Percentiles rank a stretch among this genome's conserved stretches.
Evolutionary conservation across 768 basidiomycete species (phyloP).

Genomic region (Strobilomyces dryophilus): DNA sequence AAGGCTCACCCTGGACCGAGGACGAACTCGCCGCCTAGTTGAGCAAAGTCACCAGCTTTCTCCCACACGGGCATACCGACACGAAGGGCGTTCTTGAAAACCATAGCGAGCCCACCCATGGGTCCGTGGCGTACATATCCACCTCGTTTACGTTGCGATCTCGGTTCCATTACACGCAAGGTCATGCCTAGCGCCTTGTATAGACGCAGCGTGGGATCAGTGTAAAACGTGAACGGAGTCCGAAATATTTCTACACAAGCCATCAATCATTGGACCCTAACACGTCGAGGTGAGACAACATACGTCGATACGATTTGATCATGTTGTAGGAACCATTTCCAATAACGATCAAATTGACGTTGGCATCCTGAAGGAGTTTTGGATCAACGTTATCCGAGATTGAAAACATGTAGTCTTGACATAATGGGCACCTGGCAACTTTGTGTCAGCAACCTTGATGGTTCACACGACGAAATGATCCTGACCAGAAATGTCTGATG

Average conservation of each 20-base stretch:
- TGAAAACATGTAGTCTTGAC: slow-evolving; percentile 84
- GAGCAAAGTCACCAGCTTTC: slow-evolving; percentile 68
- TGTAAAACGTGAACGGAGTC: slow-evolving; percentile 71
- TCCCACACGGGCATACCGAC: slow-evolving; percentile 81
- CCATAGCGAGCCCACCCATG: slow-evolving; percentile 68
- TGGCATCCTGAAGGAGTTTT: slow-evolving; percentile 43
- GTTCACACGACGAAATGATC: slow-evolving; percentile 4
- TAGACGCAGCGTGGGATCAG: slow-evolving; percentile 66
- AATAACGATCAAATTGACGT: slow-evolving; percentile 66
- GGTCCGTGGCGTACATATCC: slow-evolving; percentile 64
- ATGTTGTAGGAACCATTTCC: slow-evolving; percentile 75
- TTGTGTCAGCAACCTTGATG: not conserved
- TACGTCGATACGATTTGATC: slow-evolving; percentile 69
- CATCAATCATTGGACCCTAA: not conserved
- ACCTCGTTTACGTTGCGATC: slow-evolving; percentile 42
- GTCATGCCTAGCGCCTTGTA: slow-evolving; percentile 79
- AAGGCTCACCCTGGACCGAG: slow-evolving; percentile 56
- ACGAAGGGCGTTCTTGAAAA: slow-evolving; percentile 63
- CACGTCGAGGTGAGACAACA: slow-evolving; percentile 20
- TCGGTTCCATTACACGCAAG: slow-evolving; percentile 39
- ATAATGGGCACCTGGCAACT: slow-evolving; percentile 59
- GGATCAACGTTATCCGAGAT: slow-evolving; percentile 47
- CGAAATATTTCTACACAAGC: slow-evolving; percentile 57
- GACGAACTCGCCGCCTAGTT: slow-evolving; percentile 90
- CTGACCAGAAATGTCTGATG: slow-evolving; percentile 80